Evolutionary conservation across 257 asterid genomes (phyloP).

Genomic region (Schizonepeta tenuifolia): DNA sequence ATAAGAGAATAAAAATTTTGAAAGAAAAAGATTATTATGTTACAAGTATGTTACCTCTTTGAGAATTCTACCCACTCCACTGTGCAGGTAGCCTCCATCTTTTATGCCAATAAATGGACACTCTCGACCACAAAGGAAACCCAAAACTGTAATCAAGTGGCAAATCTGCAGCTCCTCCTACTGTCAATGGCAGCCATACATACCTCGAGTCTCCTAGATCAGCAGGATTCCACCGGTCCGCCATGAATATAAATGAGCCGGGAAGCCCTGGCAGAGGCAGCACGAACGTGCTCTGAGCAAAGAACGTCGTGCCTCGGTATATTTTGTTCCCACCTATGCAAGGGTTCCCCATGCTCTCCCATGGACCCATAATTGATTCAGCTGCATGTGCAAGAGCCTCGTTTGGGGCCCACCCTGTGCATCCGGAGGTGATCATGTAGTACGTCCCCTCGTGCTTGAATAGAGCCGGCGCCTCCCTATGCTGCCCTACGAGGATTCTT

Average conservation of each 20-base stretch:
- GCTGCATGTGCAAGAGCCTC: slow-evolving; percentile 93
- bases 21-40: slow-evolving; percentile 24
- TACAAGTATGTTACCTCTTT: slow-evolving; percentile 33
- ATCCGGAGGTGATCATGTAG: slow-evolving; percentile 97
- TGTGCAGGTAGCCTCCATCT: slow-evolving; percentile 84
- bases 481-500: slow-evolving; percentile 79
- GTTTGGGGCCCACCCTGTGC: slow-evolving; percentile 98
- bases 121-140: slow-evolving; percentile 93
- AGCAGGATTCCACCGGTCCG: slow-evolving; percentile 96
- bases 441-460: slow-evolving; percentile 81
- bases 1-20: not conserved
- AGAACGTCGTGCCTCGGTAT: slow-evolving; percentile 65
- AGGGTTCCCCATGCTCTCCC: slow-evolving; percentile 95
- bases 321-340: slow-evolving; percentile 90
- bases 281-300: slow-evolving; percentile 85
- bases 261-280: slow-evolving; percentile 73
- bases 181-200: slow-evolving; percentile 83
- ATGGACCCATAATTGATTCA: slow-evolving; percentile 88
- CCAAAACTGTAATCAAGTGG: slow-evolving; percentile 86
- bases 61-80: slow-evolving; percentile 43
- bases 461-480: slow-evolving; percentile 94
- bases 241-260: slow-evolving; percentile 79
- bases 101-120: slow-evolving; percentile 90
- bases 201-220: slow-evolving; percentile 91
- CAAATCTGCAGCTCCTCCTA: slow-evolving; percentile 79